These are phyloP conservation scores for Botrytis cinerea DNA, from an alignment of 2,329 filamentous ascomycete species.

Conservation along the genomic window DNA sequence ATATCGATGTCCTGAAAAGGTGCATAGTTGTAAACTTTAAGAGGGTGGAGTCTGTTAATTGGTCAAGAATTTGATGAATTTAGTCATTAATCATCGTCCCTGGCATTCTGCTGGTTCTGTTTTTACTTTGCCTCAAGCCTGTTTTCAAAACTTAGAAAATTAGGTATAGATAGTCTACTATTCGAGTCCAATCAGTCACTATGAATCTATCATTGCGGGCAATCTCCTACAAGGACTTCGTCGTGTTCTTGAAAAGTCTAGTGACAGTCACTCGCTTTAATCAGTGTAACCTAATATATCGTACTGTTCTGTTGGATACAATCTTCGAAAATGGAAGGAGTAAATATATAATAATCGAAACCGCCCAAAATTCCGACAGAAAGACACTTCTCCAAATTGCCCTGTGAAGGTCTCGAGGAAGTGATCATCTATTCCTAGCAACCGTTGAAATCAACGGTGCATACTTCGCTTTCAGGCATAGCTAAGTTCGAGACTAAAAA, in stretches of 20 bases:
- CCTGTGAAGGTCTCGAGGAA: background rate
- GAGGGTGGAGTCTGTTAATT: background rate
- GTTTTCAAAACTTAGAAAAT: background rate
- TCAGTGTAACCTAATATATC: too few relatives aligned
- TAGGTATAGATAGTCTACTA: background rate
- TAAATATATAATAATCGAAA: too few relatives aligned
- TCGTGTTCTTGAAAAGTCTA: too few relatives aligned
- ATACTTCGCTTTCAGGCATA: background rate
- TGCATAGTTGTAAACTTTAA: background rate
- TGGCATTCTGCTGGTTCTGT: background rate
- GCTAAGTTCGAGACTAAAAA: background rate
- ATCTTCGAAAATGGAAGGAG: too few relatives aligned
- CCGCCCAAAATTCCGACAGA: background rate
- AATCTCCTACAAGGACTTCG: too few relatives aligned
- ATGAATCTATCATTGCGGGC: too few relatives aligned
- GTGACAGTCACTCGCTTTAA: too few relatives aligned
- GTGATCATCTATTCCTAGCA: background rate
- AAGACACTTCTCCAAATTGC: background rate
- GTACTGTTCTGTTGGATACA: too few relatives aligned
- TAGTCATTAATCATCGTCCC: background rate
- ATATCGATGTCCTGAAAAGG: background rate
- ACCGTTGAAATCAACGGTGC: background rate
- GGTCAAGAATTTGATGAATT: background rate
- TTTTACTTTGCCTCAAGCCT: background rate
- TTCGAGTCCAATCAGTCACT: background rate